phyloP scores from a whole-genome alignment of 1,284 basidiomycete genomes.

The Microbotryum scabiosae region DNA sequence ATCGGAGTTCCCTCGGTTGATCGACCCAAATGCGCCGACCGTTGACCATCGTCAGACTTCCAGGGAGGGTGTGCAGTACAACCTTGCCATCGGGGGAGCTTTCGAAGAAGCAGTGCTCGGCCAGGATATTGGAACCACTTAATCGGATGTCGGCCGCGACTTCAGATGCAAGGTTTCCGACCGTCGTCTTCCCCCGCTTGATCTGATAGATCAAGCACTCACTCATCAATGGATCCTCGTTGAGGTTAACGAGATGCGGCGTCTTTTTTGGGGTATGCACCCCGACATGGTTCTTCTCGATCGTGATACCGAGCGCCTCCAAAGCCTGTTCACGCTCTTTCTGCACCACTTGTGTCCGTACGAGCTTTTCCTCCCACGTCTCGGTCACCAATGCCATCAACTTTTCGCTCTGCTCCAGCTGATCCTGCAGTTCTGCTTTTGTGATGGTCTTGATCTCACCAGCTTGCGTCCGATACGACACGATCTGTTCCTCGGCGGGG shows the following conservation, averaged over 20 bases:
- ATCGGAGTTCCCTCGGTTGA: slow-evolving; percentile 69
- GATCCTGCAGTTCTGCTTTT: slow-evolving; percentile 93
- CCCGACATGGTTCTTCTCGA: slow-evolving; percentile 90
- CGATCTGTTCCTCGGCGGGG: slow-evolving; percentile 89
- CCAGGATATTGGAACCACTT: slow-evolving; percentile 81
- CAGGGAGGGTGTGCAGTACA: slow-evolving; percentile 62
- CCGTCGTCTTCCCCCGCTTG: slow-evolving; percentile 75
- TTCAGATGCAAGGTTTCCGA: slow-evolving; percentile 71
- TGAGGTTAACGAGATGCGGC: slow-evolving; percentile 87
- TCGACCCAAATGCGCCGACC: slow-evolving; percentile 72
- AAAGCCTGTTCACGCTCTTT: slow-evolving; percentile 92
- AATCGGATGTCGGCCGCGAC: slow-evolving; percentile 80
- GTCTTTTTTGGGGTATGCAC: slow-evolving; percentile 99
- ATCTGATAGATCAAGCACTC: slow-evolving; percentile 52
- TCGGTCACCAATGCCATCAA: slow-evolving; percentile 92
- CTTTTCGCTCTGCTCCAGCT: slow-evolving; percentile 93
- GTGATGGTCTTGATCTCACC: slow-evolving; percentile 91
- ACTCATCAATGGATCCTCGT: slow-evolving; percentile 38
- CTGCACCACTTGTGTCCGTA: slow-evolving; percentile 86
- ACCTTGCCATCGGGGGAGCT: slow-evolving; percentile 52
- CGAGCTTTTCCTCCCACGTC: slow-evolving; percentile 96
- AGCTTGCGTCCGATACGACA: slow-evolving; percentile 86
- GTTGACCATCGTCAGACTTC: slow-evolving; percentile 85
- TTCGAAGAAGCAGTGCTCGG: slow-evolving; percentile 87
- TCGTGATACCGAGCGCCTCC: slow-evolving; percentile 93